Base-by-base conservation (phyloP, 768 basidiomycete species). In the Leccinum uliginosum region DNA sequence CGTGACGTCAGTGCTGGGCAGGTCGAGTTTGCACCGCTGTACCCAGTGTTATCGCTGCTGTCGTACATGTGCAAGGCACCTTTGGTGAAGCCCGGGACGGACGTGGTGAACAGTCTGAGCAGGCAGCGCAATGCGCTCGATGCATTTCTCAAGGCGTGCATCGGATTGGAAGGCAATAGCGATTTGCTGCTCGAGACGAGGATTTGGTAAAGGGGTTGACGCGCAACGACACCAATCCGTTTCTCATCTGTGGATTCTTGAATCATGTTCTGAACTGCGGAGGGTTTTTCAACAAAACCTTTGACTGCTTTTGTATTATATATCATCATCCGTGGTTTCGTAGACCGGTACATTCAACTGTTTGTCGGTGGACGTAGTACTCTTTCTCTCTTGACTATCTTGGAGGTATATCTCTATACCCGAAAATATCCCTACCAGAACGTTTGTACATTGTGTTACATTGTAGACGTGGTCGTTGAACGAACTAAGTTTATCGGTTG, bases 31-130 rank as follows among this genome's bases (percentile, higher is more conserved):
- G 76, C 84, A 59, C 87, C 89, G 0, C 78, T 98, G 19, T 92
- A 99, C 81, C 82, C 90, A 3, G 90, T 99, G 57, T 79, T 99
- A 54, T 96, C 93, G 40, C 83, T 98, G 59, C 81, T 98, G 54
- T 90, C 87, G 44, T 98, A 95, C 81, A 96, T 98, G 93, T 86
- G 96, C 76, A 97, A 97, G 81, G 94, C 93, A 0, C 93, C 93
- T n/a, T 84, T 95, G 67, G 93, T 95, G 75, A 95, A 95, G 79
- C 91, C 90, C 64, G 90, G 86, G 54, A 89, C 88, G 35, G 91
- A 91, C 65, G 93, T 98, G 64, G 88, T 98, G 74, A 99, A 99
- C 84, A 89, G 87, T 62, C 83, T 98, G 62, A 88, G 87, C 75
- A 85, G 95, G 71, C 96, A 99, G 80, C 86, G 96, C 69, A 91